Evolutionary conservation across 805 yeast genomes (phyloP), one percentile per base, ranked within the genome.

Genomic region (Ogataea henricii): DNA sequence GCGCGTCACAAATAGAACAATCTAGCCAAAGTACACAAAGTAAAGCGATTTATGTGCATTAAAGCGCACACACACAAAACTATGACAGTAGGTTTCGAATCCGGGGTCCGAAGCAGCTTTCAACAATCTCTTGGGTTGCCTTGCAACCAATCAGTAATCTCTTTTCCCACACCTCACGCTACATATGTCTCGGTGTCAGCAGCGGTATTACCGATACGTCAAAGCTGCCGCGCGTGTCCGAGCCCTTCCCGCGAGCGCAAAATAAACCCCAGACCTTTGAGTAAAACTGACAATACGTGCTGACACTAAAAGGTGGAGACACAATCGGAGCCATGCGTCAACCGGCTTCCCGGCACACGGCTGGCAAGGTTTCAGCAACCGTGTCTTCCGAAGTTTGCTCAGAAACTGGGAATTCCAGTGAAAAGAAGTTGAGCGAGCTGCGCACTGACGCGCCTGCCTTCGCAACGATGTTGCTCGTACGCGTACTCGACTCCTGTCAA

Each of bases 31-130:
- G n/a, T 30, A 14, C 34, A 30, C 34, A 30, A 13, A 30, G 18
- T 30, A 30, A 8, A 8, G 34, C 18, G n/a, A 30, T 17, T 30
- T n/a, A 30, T n/a, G n/a, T 30, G 34, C 34, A 30, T 3, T 13
- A 30, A 30, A 30, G 34, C 34, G 34, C 34, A 14, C 34, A 30
- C 34, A 30, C 34, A 30, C 34, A 30, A 30, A 30, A n/a, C 17
- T 17, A 14, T 30, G 8, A 4, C n/a, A 3, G 18, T 3, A 4
- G 34, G 34, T 30, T 30, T 30, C 34, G n/a, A 30, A 30, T 30
- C 34, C 34, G 34, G 34, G 34, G 34, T 30, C 18, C 34, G 34
- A 16, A 30, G 34, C n/a, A 30, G 34, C 16, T 27, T 30, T n/a
- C 7, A 30, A 16, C 34, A n/a, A n/a, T 29, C 34, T 30, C 34